Evolutionary conservation across 2,329 filamentous ascomycete genomes (phyloP).

Genomic region (Epicoccum nigrum): DNA sequence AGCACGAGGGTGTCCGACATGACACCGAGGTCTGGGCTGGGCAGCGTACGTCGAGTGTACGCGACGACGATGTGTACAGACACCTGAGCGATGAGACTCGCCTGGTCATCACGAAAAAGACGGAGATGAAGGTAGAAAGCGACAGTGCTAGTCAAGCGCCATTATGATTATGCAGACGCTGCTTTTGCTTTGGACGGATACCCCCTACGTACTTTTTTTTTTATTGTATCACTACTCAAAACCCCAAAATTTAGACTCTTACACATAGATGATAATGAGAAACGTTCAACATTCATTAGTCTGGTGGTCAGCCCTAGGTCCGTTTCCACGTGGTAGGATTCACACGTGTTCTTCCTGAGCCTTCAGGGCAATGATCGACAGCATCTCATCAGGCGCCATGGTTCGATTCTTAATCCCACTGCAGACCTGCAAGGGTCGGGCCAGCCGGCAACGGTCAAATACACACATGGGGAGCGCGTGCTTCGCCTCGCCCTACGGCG

Average conservation of each 20-base stretch:
- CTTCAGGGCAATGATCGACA: constrained; percentile 7
- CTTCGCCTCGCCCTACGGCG: neutral
- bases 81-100: constrained; percentile 22
- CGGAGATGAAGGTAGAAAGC: constrained; percentile 39
- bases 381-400: too few species aligned
- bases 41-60: constrained; percentile 21
- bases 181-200: constrained; percentile 10
- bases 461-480: neutral
- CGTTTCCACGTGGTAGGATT: too few species aligned
- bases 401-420: too few species aligned
- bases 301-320: neutral
- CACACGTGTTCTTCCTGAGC: neutral
- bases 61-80: constrained; percentile 21
- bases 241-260: neutral
- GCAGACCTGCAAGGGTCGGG: too few species aligned
- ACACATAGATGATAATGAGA: constrained; percentile 8
- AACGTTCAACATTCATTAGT: neutral
- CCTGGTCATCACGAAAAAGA: constrained; percentile 40
- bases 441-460: too few species aligned
- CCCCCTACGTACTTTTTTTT: constrained; percentile 5
- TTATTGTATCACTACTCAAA: neutral
- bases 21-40: constrained; percentile 34
- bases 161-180: neutral
- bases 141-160: constrained; percentile 25
- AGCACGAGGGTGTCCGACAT: constrained; percentile 24